Evolutionary conservation across 2,329 filamentous ascomycete species (phyloP).

Genomic region (Colletotrichum paranaense): DNA sequence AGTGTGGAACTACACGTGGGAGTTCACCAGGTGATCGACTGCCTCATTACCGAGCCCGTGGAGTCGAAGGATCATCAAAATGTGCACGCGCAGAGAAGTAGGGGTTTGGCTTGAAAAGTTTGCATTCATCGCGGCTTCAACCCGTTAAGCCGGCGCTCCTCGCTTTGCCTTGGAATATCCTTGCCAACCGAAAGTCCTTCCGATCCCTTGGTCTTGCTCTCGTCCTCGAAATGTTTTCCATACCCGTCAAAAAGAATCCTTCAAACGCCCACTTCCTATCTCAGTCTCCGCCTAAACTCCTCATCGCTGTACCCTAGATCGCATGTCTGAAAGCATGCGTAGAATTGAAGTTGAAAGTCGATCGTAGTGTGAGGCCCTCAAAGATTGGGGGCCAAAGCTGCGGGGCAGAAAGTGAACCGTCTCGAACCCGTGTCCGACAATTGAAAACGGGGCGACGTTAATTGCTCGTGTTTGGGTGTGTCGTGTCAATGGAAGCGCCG

Average conservation of each 20-base stretch:
- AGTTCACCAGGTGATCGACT: background rate
- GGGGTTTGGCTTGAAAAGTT: background rate
- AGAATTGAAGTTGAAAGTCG: slow-evolving; percentile 17
- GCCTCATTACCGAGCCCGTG: background rate
- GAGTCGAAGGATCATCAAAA: background rate
- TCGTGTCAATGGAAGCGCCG: too few relatives aligned
- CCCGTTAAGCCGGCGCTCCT: background rate
- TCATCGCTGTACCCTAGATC: slow-evolving; percentile 4
- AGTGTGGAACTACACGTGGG: slow-evolving; percentile 22
- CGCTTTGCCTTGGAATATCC: background rate
- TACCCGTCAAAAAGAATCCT: background rate
- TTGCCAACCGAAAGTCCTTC: background rate
- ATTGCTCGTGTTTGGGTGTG: background rate
- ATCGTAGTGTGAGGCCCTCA: background rate
- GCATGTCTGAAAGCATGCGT: slow-evolving; percentile 22
- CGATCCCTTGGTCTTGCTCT: background rate
- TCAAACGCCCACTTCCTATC: slow-evolving; percentile 9
- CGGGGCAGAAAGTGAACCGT: background rate
- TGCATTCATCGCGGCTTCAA: background rate
- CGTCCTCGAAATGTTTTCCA: background rate
- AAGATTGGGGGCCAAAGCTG: background rate
- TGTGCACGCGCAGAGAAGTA: background rate
- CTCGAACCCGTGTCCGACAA: background rate
- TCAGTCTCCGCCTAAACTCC: slow-evolving; percentile 15
- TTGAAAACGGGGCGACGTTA: background rate